A percentile compares a stretch with the other conserved stretches of the same genome.
Conservation (phyloP, 805 yeast genomes). For the Cyberlindnera japonica region DNA sequence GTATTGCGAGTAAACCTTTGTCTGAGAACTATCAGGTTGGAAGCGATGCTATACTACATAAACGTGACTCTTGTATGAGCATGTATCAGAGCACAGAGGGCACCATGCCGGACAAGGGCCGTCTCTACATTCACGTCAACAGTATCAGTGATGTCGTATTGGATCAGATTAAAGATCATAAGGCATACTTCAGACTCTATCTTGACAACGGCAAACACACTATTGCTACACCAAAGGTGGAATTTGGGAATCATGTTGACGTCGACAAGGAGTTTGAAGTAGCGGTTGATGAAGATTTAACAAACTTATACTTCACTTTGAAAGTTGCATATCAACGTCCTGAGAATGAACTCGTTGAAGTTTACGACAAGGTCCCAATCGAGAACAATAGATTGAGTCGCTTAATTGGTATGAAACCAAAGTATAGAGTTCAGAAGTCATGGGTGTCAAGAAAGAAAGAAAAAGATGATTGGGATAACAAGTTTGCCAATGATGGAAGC, state of each 20-base stretch:
- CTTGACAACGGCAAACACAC: conserved; percentile 80
- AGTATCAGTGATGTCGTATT: conserved; percentile 43
- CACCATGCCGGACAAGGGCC: conserved; percentile 35
- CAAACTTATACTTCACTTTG: conserved; percentile 68
- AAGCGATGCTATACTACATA: conserved; percentile 5
- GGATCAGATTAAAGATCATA: conserved; percentile 41
- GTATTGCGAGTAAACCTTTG: conserved; percentile 15
- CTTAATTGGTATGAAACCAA: conserved; percentile 38
- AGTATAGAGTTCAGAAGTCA: conserved; percentile 36
- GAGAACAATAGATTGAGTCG: conserved; percentile 44
- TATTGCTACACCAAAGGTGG: conserved; percentile 55
- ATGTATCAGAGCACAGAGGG: conserved; percentile 1
- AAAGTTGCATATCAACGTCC: conserved; percentile 55
- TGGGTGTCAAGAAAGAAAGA: conserved; percentile 47
- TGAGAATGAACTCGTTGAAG: conserved; percentile 51
- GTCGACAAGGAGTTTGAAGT: conserved; percentile 78
- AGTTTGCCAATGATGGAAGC: conserved; percentile 83
- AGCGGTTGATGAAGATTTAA: conserved; percentile 48
- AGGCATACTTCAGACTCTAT: conserved; percentile 43
- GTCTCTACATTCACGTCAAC: conserved; percentile 42
- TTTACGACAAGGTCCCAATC: conserved; percentile 52
- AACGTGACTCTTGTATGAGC: conserved; percentile 14
- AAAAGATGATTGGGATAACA: conserved; percentile 55
- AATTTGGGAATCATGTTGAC: conserved; percentile 29
- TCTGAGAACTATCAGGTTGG: conserved; percentile 11